Evolutionary conservation across 2,329 filamentous ascomycete genomes (phyloP).

Genomic region (Diplodia sapinea): DNA sequence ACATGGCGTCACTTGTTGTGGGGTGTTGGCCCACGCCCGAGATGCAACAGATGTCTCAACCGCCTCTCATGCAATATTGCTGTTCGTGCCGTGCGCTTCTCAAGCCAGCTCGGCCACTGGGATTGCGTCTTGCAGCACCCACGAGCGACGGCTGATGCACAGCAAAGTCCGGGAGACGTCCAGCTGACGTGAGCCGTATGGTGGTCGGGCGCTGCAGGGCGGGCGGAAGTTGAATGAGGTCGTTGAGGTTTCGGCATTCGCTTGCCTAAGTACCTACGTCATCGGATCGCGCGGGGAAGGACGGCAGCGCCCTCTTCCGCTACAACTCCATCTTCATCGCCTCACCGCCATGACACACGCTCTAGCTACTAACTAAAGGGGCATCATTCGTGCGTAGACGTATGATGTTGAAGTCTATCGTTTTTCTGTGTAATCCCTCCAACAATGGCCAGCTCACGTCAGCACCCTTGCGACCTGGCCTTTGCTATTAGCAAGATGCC

Average conservation of each 20-base stretch:
- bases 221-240: too few relatives aligned
- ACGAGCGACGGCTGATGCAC: too few relatives aligned
- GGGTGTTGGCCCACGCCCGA: too few relatives aligned
- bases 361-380: background rate
- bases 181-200: background rate
- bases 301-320: background rate
- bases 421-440: background rate
- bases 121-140: too few relatives aligned
- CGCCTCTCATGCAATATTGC: too few relatives aligned
- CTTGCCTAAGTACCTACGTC: background rate
- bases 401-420: background rate
- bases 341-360: background rate
- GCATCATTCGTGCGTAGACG: background rate
- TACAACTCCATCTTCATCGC: background rate
- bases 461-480: background rate
- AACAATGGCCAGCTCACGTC: background rate
- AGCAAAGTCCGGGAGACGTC: too few relatives aligned
- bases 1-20: conserved; percentile 38
- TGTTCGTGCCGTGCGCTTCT: too few relatives aligned
- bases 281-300: background rate
- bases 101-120: too few relatives aligned
- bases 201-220: background rate
- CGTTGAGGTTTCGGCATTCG: background rate
- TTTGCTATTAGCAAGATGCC: background rate
- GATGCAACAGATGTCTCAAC: too few relatives aligned